A percentile compares a stretch with the other conserved stretches of the same genome.
phyloP scores from a whole-genome alignment of 1,284 basidiomycete genomes.

The Testicularia cyperi region DNA sequence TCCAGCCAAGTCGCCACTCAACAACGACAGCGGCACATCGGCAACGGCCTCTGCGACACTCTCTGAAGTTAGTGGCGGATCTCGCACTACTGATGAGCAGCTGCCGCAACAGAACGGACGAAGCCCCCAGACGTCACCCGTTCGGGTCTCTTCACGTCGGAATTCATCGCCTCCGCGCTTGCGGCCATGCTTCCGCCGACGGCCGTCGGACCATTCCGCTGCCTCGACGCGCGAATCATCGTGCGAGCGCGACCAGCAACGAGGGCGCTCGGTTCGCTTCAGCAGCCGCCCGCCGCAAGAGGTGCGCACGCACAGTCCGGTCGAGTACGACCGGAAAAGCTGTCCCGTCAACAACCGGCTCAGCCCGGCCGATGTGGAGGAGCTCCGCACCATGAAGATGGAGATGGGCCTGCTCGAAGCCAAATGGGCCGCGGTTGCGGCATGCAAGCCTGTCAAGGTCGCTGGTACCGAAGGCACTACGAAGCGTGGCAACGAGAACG shows the following conservation, averaged over 20 bases:
- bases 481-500: slow-evolving; percentile 26
- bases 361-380: slow-evolving; percentile 53
- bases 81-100: too few species aligned
- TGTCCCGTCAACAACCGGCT: slow-evolving; percentile 53
- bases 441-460: slow-evolving; percentile 40
- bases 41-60: too few species aligned
- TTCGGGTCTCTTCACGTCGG: slow-evolving; percentile 27
- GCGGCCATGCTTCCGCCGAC: slow-evolving; percentile 51
- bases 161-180: slow-evolving; percentile 47
- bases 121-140: too few species aligned
- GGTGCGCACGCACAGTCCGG: slow-evolving; percentile 55
- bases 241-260: slow-evolving; percentile 39
- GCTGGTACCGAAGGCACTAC: slow-evolving; percentile 30
- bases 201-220: slow-evolving; percentile 31
- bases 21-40: too few species aligned
- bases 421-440: slow-evolving; percentile 51
- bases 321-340: slow-evolving; percentile 58
- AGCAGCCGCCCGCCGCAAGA: slow-evolving; percentile 49
- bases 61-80: too few species aligned
- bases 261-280: slow-evolving; percentile 52
- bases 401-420: slow-evolving; percentile 56
- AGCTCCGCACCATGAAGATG: slow-evolving; percentile 56
- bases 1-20: too few species aligned
- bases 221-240: slow-evolving; percentile 40
- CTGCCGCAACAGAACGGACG: too few species aligned